phyloP scores from a whole-genome alignment of 495 filamentous ascomycete species.

The Talaromyces borbonicus region DNA sequence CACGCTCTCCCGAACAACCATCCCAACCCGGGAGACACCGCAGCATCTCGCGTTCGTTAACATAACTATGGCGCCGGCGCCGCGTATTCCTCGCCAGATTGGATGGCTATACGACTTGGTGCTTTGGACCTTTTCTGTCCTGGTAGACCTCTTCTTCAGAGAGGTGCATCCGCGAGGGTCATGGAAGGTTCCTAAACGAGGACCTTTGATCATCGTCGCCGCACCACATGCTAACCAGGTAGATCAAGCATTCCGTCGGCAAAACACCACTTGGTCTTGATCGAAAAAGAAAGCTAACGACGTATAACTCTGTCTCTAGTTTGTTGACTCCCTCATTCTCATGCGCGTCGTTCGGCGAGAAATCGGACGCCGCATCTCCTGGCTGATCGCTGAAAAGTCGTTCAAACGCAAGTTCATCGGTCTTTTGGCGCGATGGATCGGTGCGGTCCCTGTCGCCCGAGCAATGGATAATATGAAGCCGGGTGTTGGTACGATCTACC shows the following conservation, averaged over 20 bases:
- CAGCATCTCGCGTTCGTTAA: too few species aligned
- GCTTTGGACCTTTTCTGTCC: conserved; percentile 72
- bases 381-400: conserved; percentile 90
- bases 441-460: conserved; percentile 78
- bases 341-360: conserved; percentile 81
- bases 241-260: conserved; percentile 11
- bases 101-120: conserved; percentile 73
- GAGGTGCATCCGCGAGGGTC: conserved; percentile 91
- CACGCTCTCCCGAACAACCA: too few species aligned
- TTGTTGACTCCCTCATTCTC: conserved; percentile 89
- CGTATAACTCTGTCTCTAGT: conserved; percentile 35
- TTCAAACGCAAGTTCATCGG: conserved; percentile 84
- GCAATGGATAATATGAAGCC: conserved; percentile 82
- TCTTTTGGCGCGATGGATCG: conserved; percentile 63
- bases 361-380: conserved; percentile 77
- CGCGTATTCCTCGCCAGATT: conserved; percentile 58
- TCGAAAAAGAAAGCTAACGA: neutral
- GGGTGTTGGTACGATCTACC: conserved; percentile 70
- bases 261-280: too few species aligned
- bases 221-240: conserved; percentile 98
- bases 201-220: conserved; percentile 92
- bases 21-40: too few species aligned
- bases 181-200: conserved; percentile 82
- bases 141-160: conserved; percentile 93
- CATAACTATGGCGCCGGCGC: conserved; percentile 32